Evolutionary conservation across 257 asterid genomes (phyloP), one percentile per base, ranked within the genome.

Genomic region (Solanum boliviense): DNA sequence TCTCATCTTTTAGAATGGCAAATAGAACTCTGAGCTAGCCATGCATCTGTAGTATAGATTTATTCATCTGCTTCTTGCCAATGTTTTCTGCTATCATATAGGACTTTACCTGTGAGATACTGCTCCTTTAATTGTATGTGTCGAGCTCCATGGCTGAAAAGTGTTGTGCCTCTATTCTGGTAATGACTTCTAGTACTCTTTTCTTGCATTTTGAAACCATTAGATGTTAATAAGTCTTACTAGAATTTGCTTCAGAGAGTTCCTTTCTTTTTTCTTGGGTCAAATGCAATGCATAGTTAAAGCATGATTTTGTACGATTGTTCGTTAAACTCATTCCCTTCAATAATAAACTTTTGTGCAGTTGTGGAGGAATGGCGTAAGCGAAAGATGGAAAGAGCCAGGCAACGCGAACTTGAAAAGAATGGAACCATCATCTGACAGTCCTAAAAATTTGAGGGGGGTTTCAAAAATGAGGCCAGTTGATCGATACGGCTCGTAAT

Each of bases 331-430:
- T 23, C 32, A 16, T 3, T 75, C 12, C 32, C 21, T 75, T 21
- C 83, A 23, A 75, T 78, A 38, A 79, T 83, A 48, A 65, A 34
- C 87, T 44, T 87, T 23, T 87, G 18, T 89, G 83, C 91, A 96
- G 99, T 96, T 78, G 88, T 95, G 11, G 98, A 95, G 88, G 99
- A 96, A 92, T 95, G 99, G 99, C 98, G 98, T 58, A 95, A 92
- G 86, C 89, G 99, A 89, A 96, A 96, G 95, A 94, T 96, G 93
- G 99, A 96, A 86, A 94, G 98, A 84, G 98, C 98, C 48, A 90
- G 96, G 23, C 96, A 95, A 68, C 95, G 98, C 9, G 93, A 92
- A 48, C 87, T 90, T 29, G 93, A 88, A 75, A 93, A 93, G 90
- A 89, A 95, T 82, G 94, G 93, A 86, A 91, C 94, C 35, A 67